Percentiles rank a stretch among this genome's conserved stretches.
phyloP scores from a whole-genome alignment of 2,329 filamentous ascomycete species.

The Phaeoacremonium minimum region DNA sequence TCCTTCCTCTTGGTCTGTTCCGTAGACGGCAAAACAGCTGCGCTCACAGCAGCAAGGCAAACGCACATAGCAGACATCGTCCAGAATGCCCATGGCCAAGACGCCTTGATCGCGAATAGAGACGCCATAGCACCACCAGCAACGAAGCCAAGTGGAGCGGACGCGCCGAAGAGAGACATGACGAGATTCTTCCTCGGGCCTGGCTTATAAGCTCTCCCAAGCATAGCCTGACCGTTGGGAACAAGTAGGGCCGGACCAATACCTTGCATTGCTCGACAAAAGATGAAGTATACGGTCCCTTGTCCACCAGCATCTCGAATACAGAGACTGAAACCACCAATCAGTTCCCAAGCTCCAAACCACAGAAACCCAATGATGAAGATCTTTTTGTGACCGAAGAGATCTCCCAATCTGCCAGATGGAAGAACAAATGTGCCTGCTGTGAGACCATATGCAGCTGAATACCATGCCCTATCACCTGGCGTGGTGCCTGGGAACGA shows the following conservation, averaged over 20 bases:
- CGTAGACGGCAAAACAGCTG: constrained; percentile 13
- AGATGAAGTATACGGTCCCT: constrained; percentile 3
- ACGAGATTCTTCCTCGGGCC: constrained; percentile 6
- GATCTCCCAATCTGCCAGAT: constrained; percentile 9
- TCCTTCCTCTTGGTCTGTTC: constrained; percentile 3
- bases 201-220: constrained; percentile 4
- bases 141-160: constrained; percentile 8
- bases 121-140: constrained; percentile 3
- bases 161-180: constrained; percentile 8
- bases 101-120: constrained; percentile 1
- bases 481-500: constrained; percentile 37
- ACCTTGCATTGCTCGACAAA: constrained; percentile 8
- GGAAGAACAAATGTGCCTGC: constrained; percentile 15
- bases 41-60: not conserved
- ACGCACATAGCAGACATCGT: constrained; percentile 2
- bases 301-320: not conserved
- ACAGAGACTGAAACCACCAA: constrained; percentile 2
- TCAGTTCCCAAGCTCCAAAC: constrained; percentile 8
- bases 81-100: constrained; percentile 5
- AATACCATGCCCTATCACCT: constrained; percentile 46
- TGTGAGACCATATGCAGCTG: constrained; percentile 52
- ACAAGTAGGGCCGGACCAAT: constrained; percentile 8
- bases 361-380: constrained; percentile 5
- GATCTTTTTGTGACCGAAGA: constrained; percentile 10
- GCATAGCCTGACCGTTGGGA: constrained; percentile 8